Evolutionary conservation across 345 rosid genomes (phyloP).

Genomic region (Moricandia moricandioides): DNA sequence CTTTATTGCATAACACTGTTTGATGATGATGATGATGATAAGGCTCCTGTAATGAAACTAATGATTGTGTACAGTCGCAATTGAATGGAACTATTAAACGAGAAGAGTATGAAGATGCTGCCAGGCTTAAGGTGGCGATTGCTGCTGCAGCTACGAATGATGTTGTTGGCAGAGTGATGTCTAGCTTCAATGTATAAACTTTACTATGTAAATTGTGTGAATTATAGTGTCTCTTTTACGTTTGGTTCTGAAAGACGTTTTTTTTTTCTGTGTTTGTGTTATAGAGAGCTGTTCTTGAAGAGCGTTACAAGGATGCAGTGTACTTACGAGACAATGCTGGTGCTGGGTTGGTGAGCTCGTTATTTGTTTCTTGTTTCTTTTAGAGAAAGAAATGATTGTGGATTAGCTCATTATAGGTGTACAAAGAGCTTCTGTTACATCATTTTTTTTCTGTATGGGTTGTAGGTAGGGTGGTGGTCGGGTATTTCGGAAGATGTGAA

Average conservation of each 20-base stretch:
- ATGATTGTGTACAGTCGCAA: constrained; percentile 50
- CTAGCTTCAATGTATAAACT: constrained; percentile 51
- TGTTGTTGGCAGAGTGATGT: constrained; percentile 73
- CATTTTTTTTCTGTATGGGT: constrained; percentile 6
- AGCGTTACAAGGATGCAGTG: constrained; percentile 76
- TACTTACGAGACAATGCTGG: constrained; percentile 79
- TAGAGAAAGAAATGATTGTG: no score
- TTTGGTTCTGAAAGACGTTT: neutral
- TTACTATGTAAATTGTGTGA: constrained; percentile 2
- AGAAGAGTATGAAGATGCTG: constrained; percentile 84
- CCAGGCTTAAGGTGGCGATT: constrained; percentile 82
- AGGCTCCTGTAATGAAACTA: neutral
- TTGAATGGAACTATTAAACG: constrained; percentile 52
- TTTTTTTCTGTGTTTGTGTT: constrained; percentile 5
- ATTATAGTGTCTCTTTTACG: neutral
- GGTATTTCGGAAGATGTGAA: constrained; percentile 73
- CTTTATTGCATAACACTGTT: neutral
- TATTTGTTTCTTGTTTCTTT: neutral
- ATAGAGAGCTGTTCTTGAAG: constrained; percentile 74
- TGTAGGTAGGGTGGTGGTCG: constrained; percentile 98
- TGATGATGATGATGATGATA: neutral
- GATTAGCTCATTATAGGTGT: neutral
- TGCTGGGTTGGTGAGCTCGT: constrained; percentile 78
- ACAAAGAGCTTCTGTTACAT: neutral
- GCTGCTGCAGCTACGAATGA: constrained; percentile 83